Conservation (phyloP, 1,284 basidiomycete genomes). For the Cutaneotrichosporon sp. region DNA sequence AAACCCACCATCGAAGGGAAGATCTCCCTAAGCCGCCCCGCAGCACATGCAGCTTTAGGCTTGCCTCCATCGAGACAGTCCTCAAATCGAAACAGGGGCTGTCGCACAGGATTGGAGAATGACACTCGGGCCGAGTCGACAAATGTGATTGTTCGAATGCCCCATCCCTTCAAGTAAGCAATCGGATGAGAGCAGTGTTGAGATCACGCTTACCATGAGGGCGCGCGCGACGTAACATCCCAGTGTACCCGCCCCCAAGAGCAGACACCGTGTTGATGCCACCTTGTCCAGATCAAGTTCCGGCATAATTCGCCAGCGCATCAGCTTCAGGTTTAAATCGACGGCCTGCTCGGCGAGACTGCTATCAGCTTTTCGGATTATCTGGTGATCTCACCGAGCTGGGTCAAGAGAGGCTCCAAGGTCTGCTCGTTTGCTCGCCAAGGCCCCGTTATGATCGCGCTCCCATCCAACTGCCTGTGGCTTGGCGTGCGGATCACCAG, state of each 20-base stretch:
- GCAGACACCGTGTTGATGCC: conserved; percentile 71
- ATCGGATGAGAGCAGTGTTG: not conserved
- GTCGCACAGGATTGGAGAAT: conserved; percentile 94
- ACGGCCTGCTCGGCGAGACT: conserved; percentile 94
- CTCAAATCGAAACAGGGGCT: conserved; percentile 91
- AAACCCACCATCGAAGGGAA: conserved; percentile 85
- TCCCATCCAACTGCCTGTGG: conserved; percentile 86
- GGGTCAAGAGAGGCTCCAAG: conserved; percentile 97
- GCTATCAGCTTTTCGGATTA: conserved; percentile 12
- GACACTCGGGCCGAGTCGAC: conserved; percentile 88
- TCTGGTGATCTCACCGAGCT: conserved; percentile 52
- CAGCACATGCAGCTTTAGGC: conserved; percentile 89
- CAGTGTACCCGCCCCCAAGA: conserved; percentile 92
- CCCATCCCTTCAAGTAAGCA: conserved; percentile 71
- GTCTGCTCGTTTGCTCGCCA: conserved; percentile 85
- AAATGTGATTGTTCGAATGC: conserved; percentile 86
- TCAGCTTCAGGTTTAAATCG: conserved; percentile 93
- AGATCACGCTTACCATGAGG: conserved; percentile 66
- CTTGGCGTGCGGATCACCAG: not conserved
- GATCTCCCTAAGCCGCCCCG: conserved; percentile 78
- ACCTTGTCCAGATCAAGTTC: conserved; percentile 84
- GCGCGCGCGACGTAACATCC: conserved; percentile 93
- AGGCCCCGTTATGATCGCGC: conserved; percentile 77
- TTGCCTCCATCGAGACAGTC: conserved; percentile 93
- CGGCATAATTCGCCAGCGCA: conserved; percentile 96